These are phyloP conservation scores for Arabidopsis hybrid DNA, from an alignment of 441 rosid genomes.

Conservation along the genomic window DNA sequence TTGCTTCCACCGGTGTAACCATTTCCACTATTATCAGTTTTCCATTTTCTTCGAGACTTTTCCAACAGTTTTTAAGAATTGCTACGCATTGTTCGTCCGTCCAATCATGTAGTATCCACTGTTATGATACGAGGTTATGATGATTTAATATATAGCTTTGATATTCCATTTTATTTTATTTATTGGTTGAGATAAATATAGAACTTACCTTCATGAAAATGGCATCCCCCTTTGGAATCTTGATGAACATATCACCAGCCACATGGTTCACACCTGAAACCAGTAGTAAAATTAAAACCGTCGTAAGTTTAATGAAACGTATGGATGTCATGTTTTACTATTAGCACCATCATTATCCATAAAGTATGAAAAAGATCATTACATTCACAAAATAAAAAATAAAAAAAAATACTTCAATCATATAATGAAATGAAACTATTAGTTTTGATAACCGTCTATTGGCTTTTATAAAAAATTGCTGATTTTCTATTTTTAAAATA, in stretches of 20 bases:
- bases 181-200: not conserved
- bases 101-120: conserved; percentile 43
- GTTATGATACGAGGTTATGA: not conserved
- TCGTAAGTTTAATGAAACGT: not conserved
- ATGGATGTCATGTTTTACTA: not conserved
- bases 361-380: no score
- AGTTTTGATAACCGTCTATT: no score
- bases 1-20: conserved; percentile 47
- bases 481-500: no score
- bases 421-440: no score
- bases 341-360: not conserved
- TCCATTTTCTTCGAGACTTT: conserved; percentile 42
- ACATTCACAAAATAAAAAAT: no score
- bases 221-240: conserved; percentile 44
- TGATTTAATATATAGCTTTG: not conserved
- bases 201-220: conserved; percentile 38
- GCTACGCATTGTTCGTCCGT: conserved; percentile 43
- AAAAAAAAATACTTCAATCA: no score
- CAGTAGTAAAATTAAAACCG: not conserved
- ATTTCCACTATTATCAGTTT: conserved; percentile 52
- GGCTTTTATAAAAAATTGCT: no score
- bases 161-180: not conserved
- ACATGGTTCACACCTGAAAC: not conserved
- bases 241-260: conserved; percentile 34
- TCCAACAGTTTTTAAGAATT: conserved; percentile 51